Percentiles rank a stretch among this genome's conserved stretches.
Conservation (phyloP, 352 stramenopile species). For the Ochromonadaceae sp. region DNA sequence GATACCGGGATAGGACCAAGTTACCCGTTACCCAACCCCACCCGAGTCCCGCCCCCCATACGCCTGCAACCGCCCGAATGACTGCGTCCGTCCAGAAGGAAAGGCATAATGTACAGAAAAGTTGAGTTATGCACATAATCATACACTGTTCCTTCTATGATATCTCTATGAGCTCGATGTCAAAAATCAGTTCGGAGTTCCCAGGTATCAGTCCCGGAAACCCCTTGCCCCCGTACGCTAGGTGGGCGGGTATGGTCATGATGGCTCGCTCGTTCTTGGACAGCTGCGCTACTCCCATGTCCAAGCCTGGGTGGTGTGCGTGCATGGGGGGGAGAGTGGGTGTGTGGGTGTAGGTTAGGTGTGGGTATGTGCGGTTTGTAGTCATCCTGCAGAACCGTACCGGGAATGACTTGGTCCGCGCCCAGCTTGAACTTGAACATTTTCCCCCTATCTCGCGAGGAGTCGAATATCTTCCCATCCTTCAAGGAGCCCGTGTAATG, state of each 20-base stretch:
- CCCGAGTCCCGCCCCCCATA: no score
- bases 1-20: no score
- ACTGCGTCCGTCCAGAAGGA: no score
- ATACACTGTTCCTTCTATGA: slow-evolving; percentile 26
- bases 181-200: slow-evolving; percentile 31
- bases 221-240: slow-evolving; percentile 60
- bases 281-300: slow-evolving; percentile 46
- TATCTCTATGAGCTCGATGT: slow-evolving; percentile 34
- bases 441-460: slow-evolving; percentile 51
- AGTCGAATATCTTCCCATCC: slow-evolving; percentile 34
- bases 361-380: not conserved
- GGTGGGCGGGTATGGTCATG: slow-evolving; percentile 58
- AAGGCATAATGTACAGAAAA: no score
- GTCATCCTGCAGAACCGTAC: slow-evolving; percentile 14
- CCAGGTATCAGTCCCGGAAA: slow-evolving; percentile 47
- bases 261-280: slow-evolving; percentile 64
- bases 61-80: no score
- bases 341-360: no score
- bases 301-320: slow-evolving; percentile 25
- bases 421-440: slow-evolving; percentile 71
- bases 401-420: slow-evolving; percentile 63
- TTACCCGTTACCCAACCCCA: no score
- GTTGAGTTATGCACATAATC: no score
- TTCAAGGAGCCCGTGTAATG: slow-evolving; percentile 60
- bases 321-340: no score